These are phyloP conservation scores for Cordyceps cateniannulata DNA, from an alignment of 2,329 filamentous ascomycete species.

Conservation along the genomic window DNA sequence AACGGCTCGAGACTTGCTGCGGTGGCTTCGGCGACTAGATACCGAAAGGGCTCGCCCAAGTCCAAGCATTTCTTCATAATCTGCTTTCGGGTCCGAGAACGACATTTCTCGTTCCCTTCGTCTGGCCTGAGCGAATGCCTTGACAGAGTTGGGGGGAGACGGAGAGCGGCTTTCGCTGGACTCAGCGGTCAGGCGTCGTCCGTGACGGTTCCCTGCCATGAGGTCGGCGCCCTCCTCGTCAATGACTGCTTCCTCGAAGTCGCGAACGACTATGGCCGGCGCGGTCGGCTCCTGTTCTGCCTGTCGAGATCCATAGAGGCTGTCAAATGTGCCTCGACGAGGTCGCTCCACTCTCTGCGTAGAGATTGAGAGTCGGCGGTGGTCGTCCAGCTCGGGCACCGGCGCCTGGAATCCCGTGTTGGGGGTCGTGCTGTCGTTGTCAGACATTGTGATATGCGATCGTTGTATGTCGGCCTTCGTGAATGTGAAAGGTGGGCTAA, in stretches of 20 bases:
- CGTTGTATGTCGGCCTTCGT: constrained; percentile 21
- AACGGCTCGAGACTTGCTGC: constrained; percentile 52
- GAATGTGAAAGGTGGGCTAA: neutral
- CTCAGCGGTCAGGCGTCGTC: constrained; percentile 51
- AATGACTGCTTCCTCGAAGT: constrained; percentile 80
- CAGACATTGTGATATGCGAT: constrained; percentile 52
- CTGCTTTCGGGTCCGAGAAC: constrained; percentile 40
- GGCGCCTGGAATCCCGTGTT: constrained; percentile 65
- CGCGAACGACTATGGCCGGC: constrained; percentile 52
- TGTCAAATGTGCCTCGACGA: constrained; percentile 69
- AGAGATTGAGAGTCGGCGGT: constrained; percentile 61
- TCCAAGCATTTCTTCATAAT: constrained; percentile 47
- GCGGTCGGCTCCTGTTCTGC: constrained; percentile 31
- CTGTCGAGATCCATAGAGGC: constrained; percentile 51
- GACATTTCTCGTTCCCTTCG: constrained; percentile 71
- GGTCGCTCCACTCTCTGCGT: constrained; percentile 53
- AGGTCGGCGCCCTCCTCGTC: constrained; percentile 60
- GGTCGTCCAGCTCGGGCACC: constrained; percentile 79
- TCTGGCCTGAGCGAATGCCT: constrained; percentile 88
- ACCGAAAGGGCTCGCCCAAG: constrained; percentile 68
- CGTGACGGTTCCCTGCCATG: constrained; percentile 37
- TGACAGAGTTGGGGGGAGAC: constrained; percentile 94
- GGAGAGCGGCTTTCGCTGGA: constrained; percentile 59
- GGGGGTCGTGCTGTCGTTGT: constrained; percentile 53
- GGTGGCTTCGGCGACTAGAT: constrained; percentile 54